phyloP scores from a whole-genome alignment of 106 monocot species.

The Gastrodia elata region DNA sequence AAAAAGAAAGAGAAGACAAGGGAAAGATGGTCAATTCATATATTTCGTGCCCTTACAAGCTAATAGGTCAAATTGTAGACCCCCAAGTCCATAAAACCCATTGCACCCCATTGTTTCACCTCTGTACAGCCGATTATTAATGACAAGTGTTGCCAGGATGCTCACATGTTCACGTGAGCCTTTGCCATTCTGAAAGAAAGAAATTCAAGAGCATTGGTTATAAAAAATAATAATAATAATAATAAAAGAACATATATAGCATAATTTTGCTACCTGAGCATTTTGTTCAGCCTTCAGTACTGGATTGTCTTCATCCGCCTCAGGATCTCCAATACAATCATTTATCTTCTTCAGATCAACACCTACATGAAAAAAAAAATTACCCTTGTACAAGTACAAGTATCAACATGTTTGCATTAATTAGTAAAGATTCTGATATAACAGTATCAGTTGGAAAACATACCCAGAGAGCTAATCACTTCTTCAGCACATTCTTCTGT shows the following conservation, averaged over 20 bases:
- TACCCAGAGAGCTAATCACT: slow-evolving; percentile 48
- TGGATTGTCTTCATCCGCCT: slow-evolving; percentile 41
- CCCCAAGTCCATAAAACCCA: too few relatives aligned
- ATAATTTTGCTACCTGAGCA: slow-evolving; percentile 25
- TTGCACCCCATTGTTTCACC: too few relatives aligned
- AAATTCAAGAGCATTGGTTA: neutral
- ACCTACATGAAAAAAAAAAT: slow-evolving; percentile 22
- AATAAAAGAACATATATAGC: neutral
- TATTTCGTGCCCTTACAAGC: too few relatives aligned
- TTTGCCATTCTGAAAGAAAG: slow-evolving; percentile 37
- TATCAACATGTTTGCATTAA: too few relatives aligned
- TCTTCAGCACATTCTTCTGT: slow-evolving; percentile 38
- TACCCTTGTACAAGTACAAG: too few relatives aligned
- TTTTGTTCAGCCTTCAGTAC: slow-evolving; percentile 55
- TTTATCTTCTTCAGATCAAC: slow-evolving; percentile 40
- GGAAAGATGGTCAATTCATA: too few relatives aligned
- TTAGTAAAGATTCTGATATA: neutral
- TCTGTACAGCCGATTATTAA: slow-evolving; percentile 53
- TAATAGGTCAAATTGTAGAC: too few relatives aligned
- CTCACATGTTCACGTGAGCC: slow-evolving; percentile 47
- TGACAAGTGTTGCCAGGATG: slow-evolving; percentile 52
- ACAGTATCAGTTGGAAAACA: neutral
- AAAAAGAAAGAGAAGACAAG: too few relatives aligned
- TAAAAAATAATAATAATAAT: neutral
- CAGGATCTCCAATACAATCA: slow-evolving; percentile 42